phyloP scores from a whole-genome alignment of 129 eudicot genomes.

The Smallanthus sonchifolius region DNA sequence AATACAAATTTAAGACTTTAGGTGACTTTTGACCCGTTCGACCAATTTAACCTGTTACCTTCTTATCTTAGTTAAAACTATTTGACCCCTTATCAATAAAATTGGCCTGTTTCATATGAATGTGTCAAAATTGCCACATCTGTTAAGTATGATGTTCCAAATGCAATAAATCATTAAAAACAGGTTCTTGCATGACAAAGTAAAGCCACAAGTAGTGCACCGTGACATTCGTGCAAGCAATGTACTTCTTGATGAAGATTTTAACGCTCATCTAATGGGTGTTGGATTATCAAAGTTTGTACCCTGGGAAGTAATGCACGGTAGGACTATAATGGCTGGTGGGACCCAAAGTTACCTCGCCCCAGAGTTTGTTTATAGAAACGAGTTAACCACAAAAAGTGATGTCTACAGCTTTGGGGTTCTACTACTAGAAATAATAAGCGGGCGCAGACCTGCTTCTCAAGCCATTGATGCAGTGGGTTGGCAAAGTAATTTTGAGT shows the following conservation, averaged over 20 bases:
- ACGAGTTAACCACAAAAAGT: conserved; percentile 89
- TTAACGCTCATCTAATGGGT: conserved; percentile 84
- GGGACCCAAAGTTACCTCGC: conserved; percentile 97
- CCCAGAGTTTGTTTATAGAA: conserved; percentile 90
- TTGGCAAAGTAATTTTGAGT: conserved; percentile 86
- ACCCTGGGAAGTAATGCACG: conserved; percentile 96
- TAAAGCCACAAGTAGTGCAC: conserved; percentile 94
- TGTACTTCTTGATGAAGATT: conserved; percentile 84
- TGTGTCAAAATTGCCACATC: too few relatives aligned
- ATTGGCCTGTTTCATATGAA: too few relatives aligned
- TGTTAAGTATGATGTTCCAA: conserved; percentile 5
- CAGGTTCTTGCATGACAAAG: conserved; percentile 95
- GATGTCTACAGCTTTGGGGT: conserved; percentile 97
- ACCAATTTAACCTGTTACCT: too few relatives aligned
- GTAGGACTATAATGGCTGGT: conserved; percentile 93
- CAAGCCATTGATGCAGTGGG: conserved; percentile 86
- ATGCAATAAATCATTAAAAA: not conserved
- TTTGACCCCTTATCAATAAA: too few relatives aligned
- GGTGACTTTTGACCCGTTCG: too few relatives aligned
- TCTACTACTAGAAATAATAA: conserved; percentile 66
- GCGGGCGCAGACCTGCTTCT: conserved; percentile 76
- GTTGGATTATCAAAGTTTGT: conserved; percentile 93
- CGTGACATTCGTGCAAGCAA: conserved; percentile 89
- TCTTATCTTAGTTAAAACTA: too few relatives aligned
- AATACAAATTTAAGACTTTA: too few relatives aligned